Evolutionary conservation across 202 grass and related monocot genomes (phyloP), one percentile per base, ranked within the genome.

Genomic region (Zoysia matrella): DNA sequence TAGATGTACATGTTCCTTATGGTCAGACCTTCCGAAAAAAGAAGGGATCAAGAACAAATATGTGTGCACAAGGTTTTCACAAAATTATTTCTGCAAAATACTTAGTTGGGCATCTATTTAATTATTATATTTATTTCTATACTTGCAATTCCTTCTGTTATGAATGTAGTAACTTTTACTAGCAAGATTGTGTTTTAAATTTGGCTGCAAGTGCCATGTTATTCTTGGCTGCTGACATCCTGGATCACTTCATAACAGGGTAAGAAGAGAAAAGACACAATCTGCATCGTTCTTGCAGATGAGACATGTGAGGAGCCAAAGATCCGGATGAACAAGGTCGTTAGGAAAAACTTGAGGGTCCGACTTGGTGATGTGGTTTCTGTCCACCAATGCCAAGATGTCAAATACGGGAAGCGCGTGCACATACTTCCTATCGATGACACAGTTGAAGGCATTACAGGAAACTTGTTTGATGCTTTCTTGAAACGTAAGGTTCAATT

Each of bases 211-310:
- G 30, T 49, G 41, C 44, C 12, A 40, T 15, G 47, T 55, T 13
- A 43, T 67, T 83, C 0, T 67, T 64, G 8, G 47, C 52, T 44
- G 48, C 55, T 91, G 47, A 81, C 52, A 12, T 60, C 55, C 41
- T 73, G 22, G 6, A 30, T 73, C 41, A 53, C 75, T 52, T 71
- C 13, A 11, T 77, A 80, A 63, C 80, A 94, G 92, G 94, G 94
- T 15, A 97, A 97, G 86, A 94, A 97, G 85, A 81, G 94, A 56
- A 97, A 86, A 71, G 94, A 97, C 76, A 97, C 94, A 11, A 86
- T 97, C 60, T 97, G 94, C 81, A 97, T 94, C 18, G 90, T 93
- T 47, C 91, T 97, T 65, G 90, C 92, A 13, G 94, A 97, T 74
- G 94, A 97, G 3, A 92, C 86, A 0, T 97, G 94, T 57, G 94